Evolutionary conservation across 306 rosid genomes (phyloP), one percentile per base, ranked within the genome.

Genomic region (Astragalus glycyphyllos): DNA sequence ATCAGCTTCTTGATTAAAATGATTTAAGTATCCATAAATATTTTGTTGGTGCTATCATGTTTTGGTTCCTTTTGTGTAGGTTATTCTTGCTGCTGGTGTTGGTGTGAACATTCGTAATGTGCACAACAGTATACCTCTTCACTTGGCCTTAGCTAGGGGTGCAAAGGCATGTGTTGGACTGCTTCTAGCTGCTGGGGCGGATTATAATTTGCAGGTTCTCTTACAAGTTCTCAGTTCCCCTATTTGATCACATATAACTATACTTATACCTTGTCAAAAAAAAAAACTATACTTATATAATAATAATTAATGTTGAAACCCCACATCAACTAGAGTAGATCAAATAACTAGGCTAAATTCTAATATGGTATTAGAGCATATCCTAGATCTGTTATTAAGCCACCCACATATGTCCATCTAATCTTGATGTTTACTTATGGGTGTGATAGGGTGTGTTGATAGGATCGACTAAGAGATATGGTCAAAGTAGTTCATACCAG

Each of bases 121-220:
- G 79, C 96, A 91, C 84, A 91, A 91, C 81, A 91, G 91, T 65
- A 87, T 91, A 79, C 99, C 99, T 62, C 96, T 94, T 73, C 99
- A 94, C 68, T 89, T 94, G 65, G 96, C 99, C 31, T 75, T 94
- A 79, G 97, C 97, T 82, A 86, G 97, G 86, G 99, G 99, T 56
- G 96, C 99, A 31, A 94, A 91, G 85, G 85, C 92, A 73, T 91
- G 97, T 74, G 84, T 91, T 76, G 87, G 95, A 71, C 84, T 94
- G 86, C 99, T 94, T 81, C 86, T 94, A 20, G 79, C 88, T 69
- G 82, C 92, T 65, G 99, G 97, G 72, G 97, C 97, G 46, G 82
- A 89, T 88, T 89, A 75, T 79, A 94, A 94, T 84, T 79, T 89
- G 81, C 99, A 94, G 97, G 99, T 94, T 79, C 70, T 45, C 68